Base-by-base conservation (phyloP, 192 early-diverging fungal species). In the Gigaspora rosea region DNA sequence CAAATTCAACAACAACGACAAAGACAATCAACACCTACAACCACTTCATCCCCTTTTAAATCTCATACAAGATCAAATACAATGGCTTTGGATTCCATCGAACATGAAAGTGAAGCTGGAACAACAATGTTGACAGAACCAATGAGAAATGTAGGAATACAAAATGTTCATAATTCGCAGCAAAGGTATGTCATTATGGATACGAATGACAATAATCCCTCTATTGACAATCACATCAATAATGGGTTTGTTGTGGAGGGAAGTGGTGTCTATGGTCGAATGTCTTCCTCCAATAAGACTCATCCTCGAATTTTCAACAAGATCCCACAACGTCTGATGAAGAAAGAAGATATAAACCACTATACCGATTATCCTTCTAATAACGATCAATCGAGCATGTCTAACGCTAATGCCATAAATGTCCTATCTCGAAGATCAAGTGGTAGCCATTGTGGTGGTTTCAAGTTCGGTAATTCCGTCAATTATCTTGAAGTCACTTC, bases 141-240 rank as follows among this genome's bases (percentile, higher is more conserved):
- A 7, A 0, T 66, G 32, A 66, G 64, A 7, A 66, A 66, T 66
- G 41, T 15, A n/a, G 64, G 41, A 47, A 9, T 66, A 47, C 64
- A 66, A 66, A 66, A 66, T 66, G 41, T 66, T 47, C 64, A 66
- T 66, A 33, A 33, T 46, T 20, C 64, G n/a, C 52, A 41, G 41
- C 61, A 66, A 66, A 66, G 64, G 64, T 66, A 66, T 66, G 64
- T 66, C 18, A 46, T 66, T 66, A 66, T 46, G 64, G 64, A 46
- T 66, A 66, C 41, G 41, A 47, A n/a, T 66, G 64, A 47, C 18
- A 66, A 66, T 66, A 33, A 66, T 66, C 46, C 64, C 33, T 8
- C 5, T n/a, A 47, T 66, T 32, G 59, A 12, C 12, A 62, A 62
- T 62, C 8, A 56, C 18, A 54, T 16, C 18, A 56, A 56, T 56